Percentiles rank a stretch among this genome's conserved stretches.
These are phyloP conservation scores for Mycena haematopus DNA, from an alignment of 768 basidiomycete species.

Conservation along the genomic window DNA sequence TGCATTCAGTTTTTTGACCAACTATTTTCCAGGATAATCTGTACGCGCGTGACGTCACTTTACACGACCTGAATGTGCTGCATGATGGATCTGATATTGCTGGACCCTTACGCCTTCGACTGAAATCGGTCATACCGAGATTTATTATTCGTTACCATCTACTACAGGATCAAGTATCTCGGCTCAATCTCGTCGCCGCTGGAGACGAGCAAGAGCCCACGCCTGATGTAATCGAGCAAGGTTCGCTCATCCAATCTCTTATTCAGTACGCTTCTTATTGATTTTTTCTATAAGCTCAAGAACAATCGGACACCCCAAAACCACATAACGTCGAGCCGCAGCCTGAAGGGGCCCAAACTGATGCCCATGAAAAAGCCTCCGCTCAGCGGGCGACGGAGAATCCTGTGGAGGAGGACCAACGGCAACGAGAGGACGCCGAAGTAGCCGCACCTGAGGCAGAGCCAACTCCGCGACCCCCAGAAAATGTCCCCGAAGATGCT, in stretches of 20 bases:
- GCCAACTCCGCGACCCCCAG: neutral
- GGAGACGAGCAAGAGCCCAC: conserved; percentile 17
- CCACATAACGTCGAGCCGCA: conserved; percentile 9
- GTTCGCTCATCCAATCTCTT: neutral
- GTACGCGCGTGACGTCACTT: conserved; percentile 68
- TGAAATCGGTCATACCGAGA: conserved; percentile 57
- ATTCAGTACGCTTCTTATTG: neutral
- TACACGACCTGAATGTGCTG: conserved; percentile 74
- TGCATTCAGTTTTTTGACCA: conserved; percentile 3
- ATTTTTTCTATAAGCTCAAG: conserved; percentile 9
- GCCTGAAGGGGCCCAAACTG: conserved; percentile 13
- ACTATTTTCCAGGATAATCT: conserved; percentile 76
- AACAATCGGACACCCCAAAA: neutral
- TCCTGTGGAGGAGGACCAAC: conserved; percentile 6
- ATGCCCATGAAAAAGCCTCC: conserved; percentile 6
- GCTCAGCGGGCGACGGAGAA: neutral
- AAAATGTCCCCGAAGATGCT: neutral
- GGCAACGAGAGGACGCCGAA: neutral
- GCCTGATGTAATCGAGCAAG: conserved; percentile 21
- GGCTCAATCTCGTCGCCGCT: conserved; percentile 33
- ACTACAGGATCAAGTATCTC: conserved; percentile 62
- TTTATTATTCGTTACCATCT: conserved; percentile 72
- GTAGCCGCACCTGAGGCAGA: conserved; percentile 8
- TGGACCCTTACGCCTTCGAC: conserved; percentile 67
- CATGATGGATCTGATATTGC: conserved; percentile 68